A percentile compares a stretch with the other conserved stretches of the same genome.
phyloP scores from a whole-genome alignment of 2,329 filamentous ascomycete species.

The Neobulgaria alba region DNA sequence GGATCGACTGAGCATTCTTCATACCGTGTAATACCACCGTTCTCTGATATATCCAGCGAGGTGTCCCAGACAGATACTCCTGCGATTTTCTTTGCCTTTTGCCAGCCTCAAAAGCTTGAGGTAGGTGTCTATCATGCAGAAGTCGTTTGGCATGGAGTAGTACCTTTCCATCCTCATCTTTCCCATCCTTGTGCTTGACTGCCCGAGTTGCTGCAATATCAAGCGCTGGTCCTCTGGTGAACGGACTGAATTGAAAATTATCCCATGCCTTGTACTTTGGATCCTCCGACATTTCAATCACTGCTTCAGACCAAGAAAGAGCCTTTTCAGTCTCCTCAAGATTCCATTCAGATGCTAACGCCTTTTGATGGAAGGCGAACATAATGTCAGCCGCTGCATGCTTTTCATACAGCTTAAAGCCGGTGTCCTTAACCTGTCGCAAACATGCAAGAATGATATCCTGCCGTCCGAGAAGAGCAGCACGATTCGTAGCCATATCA shows the following conservation, averaged over 20 bases:
- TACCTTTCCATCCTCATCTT: conserved; percentile 34
- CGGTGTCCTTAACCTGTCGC: conserved; percentile 22
- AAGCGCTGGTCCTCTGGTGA: conserved; percentile 33
- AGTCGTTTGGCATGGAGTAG: conserved; percentile 27
- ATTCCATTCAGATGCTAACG: conserved; percentile 16
- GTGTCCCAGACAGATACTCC: not conserved
- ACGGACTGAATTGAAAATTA: not conserved
- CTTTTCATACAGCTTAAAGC: conserved; percentile 17
- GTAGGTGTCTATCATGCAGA: not conserved
- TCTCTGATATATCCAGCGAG: not conserved
- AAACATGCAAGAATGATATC: conserved; percentile 26
- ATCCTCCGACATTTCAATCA: conserved; percentile 25
- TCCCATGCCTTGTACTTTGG: conserved; percentile 25
- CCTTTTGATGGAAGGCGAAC: conserved; percentile 18
- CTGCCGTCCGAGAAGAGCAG: conserved; percentile 10
- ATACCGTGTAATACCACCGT: not conserved
- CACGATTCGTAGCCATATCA: too few relatives aligned
- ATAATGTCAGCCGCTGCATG: conserved; percentile 15
- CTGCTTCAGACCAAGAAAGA: conserved; percentile 24
- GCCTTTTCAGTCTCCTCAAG: conserved; percentile 21
- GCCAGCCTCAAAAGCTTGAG: too few relatives aligned
- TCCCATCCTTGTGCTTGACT: conserved; percentile 29
- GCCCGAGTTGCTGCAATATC: conserved; percentile 37
- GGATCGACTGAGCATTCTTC: not conserved
- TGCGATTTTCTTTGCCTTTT: not conserved